Evolutionary conservation across 2,329 filamentous ascomycete genomes (phyloP).

Genomic region (Fusarium abutilonis): DNA sequence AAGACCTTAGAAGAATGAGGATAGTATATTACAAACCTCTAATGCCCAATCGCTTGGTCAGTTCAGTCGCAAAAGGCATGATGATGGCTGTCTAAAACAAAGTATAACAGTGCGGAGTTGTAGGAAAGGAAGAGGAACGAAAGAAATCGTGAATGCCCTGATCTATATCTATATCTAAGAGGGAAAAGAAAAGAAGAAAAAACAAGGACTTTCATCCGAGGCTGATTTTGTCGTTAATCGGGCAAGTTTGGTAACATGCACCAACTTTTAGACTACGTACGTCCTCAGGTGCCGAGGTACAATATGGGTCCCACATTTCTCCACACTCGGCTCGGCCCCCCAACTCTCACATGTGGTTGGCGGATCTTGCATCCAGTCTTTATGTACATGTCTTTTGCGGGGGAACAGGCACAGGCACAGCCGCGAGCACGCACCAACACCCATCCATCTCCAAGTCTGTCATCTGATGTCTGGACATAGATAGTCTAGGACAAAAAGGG

Average conservation of each 20-base stretch:
- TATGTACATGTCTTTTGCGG: constrained; percentile 3
- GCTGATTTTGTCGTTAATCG: constrained; percentile 10
- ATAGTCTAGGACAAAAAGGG: not conserved
- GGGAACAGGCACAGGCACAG: not conserved
- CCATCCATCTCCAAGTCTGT: not conserved
- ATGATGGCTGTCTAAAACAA: constrained; percentile 28
- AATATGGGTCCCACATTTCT: constrained; percentile 4
- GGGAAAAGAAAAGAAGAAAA: not conserved
- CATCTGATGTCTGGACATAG: not conserved
- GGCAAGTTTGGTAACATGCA: too few relatives aligned
- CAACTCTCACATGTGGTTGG: constrained; percentile 35
- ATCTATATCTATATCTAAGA: not conserved
- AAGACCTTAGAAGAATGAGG: not conserved
- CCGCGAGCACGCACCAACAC: too few relatives aligned
- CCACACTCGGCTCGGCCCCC: constrained; percentile 35
- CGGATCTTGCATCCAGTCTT: not conserved
- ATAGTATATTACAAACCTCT: constrained; percentile 49
- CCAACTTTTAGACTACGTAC: too few relatives aligned
- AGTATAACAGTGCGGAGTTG: not conserved
- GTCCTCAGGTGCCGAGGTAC: too few relatives aligned
- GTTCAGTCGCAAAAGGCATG: constrained; percentile 68
- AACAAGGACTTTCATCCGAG: not conserved
- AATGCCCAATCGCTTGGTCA: constrained; percentile 68
- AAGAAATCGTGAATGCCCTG: not conserved
- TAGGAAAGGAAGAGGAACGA: not conserved